These are phyloP conservation scores for Hygrophoropsis aurantiaca DNA, from an alignment of 768 basidiomycete species.

Conservation along the genomic window DNA sequence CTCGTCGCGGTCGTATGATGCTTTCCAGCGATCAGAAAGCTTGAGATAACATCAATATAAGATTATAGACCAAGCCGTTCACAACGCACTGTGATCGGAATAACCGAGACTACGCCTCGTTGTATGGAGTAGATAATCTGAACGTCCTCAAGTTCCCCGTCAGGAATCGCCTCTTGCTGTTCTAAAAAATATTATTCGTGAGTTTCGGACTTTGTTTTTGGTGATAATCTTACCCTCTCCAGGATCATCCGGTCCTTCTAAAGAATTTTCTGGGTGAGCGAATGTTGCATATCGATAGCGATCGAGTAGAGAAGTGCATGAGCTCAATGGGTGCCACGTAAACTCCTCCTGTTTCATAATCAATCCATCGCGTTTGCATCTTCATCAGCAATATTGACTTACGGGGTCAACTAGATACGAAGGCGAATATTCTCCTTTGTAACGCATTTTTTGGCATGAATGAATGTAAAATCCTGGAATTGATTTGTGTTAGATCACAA, in stretches of 20 bases:
- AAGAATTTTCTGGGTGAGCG: constrained; percentile 59
- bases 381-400: constrained; percentile 15
- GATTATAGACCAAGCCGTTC: background rate
- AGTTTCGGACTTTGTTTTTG: background rate
- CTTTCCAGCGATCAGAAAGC: constrained; percentile 28
- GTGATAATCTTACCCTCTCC: constrained; percentile 22
- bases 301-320: constrained; percentile 62
- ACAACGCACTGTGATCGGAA: constrained; percentile 24
- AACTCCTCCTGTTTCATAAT: constrained; percentile 61
- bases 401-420: constrained; percentile 90
- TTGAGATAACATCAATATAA: constrained; percentile 11
- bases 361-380: background rate
- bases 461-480: constrained; percentile 86
- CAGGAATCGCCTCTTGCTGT: constrained; percentile 6
- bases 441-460: constrained; percentile 91
- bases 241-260: constrained; percentile 29
- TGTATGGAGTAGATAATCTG: constrained; percentile 25
- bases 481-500: background rate
- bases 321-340: constrained; percentile 68
- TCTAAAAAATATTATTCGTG: constrained; percentile 2
- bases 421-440: constrained; percentile 91
- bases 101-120: constrained; percentile 16
- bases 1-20: constrained; percentile 28
- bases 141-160: constrained; percentile 16
- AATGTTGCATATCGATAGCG: constrained; percentile 69